These are phyloP conservation scores for Monascus ruber DNA, from an alignment of 2,329 filamentous ascomycete genomes.

Conservation along the genomic window DNA sequence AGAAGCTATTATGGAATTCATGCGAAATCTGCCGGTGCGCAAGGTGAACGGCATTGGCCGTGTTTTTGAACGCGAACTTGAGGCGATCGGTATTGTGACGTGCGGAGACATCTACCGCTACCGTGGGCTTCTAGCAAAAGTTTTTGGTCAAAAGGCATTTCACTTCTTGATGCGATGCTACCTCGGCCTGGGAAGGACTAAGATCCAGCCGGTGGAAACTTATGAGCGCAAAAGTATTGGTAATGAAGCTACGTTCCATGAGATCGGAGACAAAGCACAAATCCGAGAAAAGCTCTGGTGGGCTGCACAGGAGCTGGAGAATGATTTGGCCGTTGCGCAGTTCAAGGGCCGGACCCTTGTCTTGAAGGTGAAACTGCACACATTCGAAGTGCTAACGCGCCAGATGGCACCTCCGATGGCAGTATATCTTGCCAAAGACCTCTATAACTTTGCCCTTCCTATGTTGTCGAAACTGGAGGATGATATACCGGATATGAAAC, in stretches of 20 bases:
- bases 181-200: slow-evolving; percentile 75
- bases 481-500: slow-evolving; percentile 65
- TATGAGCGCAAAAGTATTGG: slow-evolving; percentile 89
- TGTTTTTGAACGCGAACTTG: slow-evolving; percentile 82
- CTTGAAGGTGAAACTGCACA: slow-evolving; percentile 87
- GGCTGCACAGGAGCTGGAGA: slow-evolving; percentile 76
- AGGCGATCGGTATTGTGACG: slow-evolving; percentile 74
- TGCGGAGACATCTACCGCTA: slow-evolving; percentile 79
- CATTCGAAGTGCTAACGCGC: slow-evolving; percentile 79
- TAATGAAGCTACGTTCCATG: slow-evolving; percentile 82
- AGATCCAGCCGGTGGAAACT: slow-evolving; percentile 74
- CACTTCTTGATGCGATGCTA: slow-evolving; percentile 76
- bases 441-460: slow-evolving; percentile 70
- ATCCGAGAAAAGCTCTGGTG: slow-evolving; percentile 67
- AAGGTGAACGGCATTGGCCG: slow-evolving; percentile 94
- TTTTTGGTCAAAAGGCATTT: slow-evolving; percentile 88
- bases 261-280: slow-evolving; percentile 57
- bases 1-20: slow-evolving; percentile 68
- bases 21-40: slow-evolving; percentile 68
- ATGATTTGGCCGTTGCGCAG: slow-evolving; percentile 65
- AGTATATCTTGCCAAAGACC: slow-evolving; percentile 61
- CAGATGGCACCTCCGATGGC: slow-evolving; percentile 66
- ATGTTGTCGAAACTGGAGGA: slow-evolving; percentile 77
- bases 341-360: slow-evolving; percentile 86
- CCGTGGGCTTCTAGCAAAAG: slow-evolving; percentile 57